Percentiles rank a stretch among this genome's conserved stretches.
Conservation (phyloP, 306 rosid genomes). For the Quercus mongolica region DNA sequence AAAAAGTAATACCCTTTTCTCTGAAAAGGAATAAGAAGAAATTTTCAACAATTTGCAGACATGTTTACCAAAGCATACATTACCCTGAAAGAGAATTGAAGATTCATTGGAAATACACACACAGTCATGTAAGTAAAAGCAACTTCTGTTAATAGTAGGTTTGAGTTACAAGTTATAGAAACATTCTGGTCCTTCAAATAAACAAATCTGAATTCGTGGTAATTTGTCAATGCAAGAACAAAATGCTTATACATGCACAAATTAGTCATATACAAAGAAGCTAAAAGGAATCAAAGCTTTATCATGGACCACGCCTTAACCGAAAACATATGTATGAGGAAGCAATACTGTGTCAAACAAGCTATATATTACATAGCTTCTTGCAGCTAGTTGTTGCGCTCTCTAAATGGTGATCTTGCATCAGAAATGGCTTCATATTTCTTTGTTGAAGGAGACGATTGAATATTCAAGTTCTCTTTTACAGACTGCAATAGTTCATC, state of each 20-base stretch:
- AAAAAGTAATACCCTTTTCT: no score
- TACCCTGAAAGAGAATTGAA: not conserved
- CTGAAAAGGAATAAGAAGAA: not conserved
- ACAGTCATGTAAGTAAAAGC: not conserved
- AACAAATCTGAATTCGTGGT: not conserved
- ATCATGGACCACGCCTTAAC: not conserved
- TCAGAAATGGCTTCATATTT: slow-evolving; percentile 40
- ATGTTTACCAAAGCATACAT: not conserved
- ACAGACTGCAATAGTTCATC: slow-evolving; percentile 26
- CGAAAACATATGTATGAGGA: not conserved
- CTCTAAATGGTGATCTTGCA: slow-evolving; percentile 59
- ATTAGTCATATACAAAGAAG: not conserved
- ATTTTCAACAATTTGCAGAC: not conserved
- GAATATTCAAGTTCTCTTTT: slow-evolving; percentile 47
- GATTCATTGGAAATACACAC: no score
- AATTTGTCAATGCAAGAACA: not conserved
- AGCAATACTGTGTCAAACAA: not conserved
- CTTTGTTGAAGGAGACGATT: slow-evolving; percentile 37
- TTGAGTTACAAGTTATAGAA: not conserved
- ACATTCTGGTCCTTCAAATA: not conserved
- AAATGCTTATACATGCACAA: not conserved
- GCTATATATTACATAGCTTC: not conserved
- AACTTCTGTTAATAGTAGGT: not conserved
- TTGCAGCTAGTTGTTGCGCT: slow-evolving; percentile 44
- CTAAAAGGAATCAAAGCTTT: not conserved